Conservation (phyloP, 768 basidiomycete species). For the Nidula microcarpa region DNA sequence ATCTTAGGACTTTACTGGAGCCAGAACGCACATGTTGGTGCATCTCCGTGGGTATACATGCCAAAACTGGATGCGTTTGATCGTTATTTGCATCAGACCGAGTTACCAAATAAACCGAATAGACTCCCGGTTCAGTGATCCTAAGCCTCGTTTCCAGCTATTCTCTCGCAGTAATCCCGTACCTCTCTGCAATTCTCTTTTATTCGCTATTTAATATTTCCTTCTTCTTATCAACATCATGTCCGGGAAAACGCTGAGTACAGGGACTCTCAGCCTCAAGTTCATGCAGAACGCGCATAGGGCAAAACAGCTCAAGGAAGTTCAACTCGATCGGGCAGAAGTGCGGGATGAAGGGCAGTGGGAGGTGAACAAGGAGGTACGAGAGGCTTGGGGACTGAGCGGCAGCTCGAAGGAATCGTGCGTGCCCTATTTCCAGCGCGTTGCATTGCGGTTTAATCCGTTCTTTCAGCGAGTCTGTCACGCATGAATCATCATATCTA, state of each 20-base stretch:
- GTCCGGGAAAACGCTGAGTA: constrained; percentile 55
- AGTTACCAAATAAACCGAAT: no score
- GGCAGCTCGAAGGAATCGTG: constrained; percentile 15
- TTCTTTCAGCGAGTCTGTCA: constrained; percentile 23
- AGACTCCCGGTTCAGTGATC: no score
- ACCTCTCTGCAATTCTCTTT: no score
- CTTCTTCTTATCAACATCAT: constrained; percentile 8
- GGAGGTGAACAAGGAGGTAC: constrained; percentile 52
- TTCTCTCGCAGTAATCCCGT: no score
- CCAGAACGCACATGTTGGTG: no score
- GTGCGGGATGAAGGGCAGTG: constrained; percentile 64
- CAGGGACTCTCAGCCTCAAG: constrained; percentile 58
- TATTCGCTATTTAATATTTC: no score
- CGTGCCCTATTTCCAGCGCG: constrained; percentile 5
- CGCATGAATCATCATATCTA: constrained; percentile 61
- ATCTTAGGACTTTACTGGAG: no score
- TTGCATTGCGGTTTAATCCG: neutral
- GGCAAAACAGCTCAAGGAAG: constrained; percentile 45
- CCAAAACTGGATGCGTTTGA: no score
- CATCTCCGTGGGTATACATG: no score
- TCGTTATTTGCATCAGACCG: no score
- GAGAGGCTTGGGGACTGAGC: constrained; percentile 46
- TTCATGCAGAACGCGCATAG: constrained; percentile 75
- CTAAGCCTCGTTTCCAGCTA: no score
- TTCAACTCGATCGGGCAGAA: constrained; percentile 48